Evolutionary conservation across 495 filamentous ascomycete species (phyloP).

Genomic region (Hypoxylon rickii): DNA sequence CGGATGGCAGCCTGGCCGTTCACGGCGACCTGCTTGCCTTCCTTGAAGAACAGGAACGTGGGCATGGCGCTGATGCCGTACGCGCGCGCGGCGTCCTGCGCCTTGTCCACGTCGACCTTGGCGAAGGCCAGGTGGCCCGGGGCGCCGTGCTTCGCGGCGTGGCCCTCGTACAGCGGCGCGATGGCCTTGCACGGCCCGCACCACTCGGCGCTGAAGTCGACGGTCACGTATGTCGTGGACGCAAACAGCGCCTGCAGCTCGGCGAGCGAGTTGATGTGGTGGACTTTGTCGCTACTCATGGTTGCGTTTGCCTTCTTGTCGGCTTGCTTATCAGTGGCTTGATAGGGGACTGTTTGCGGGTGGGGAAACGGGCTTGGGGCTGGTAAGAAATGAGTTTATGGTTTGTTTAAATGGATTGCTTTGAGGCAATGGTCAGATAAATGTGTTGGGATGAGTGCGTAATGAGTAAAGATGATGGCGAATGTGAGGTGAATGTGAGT

Average conservation of each 20-base stretch:
- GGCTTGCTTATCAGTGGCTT: too few relatives aligned
- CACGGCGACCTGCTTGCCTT: slow-evolving; percentile 64
- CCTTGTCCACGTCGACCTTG: slow-evolving; percentile 63
- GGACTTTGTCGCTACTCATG: slow-evolving; percentile 31
- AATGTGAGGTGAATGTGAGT: too few relatives aligned
- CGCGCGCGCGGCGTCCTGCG: slow-evolving; percentile 50
- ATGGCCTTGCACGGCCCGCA: slow-evolving; percentile 72
- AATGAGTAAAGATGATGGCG: too few relatives aligned
- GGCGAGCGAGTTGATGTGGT: slow-evolving; percentile 37
- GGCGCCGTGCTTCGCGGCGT: slow-evolving; percentile 51
- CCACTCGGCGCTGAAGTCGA: slow-evolving; percentile 65
- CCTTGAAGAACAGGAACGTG: slow-evolving; percentile 84
- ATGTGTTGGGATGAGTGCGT: too few relatives aligned
- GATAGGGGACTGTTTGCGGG: too few relatives aligned
- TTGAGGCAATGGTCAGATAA: too few relatives aligned
- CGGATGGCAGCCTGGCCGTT: slow-evolving; percentile 52
- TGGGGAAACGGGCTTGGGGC: too few relatives aligned
- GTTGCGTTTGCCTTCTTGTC: slow-evolving; percentile 4
- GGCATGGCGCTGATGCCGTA: slow-evolving; percentile 67
- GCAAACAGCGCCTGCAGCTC: slow-evolving; percentile 42
- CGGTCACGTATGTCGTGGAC: slow-evolving; percentile 45
- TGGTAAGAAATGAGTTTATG: too few relatives aligned
- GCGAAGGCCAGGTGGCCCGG: slow-evolving; percentile 56
- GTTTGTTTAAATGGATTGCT: too few relatives aligned
- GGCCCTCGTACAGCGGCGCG: slow-evolving; percentile 60